These are phyloP conservation scores for Vicia faba DNA, from an alignment of 306 rosid genomes.

Conservation along the genomic window DNA sequence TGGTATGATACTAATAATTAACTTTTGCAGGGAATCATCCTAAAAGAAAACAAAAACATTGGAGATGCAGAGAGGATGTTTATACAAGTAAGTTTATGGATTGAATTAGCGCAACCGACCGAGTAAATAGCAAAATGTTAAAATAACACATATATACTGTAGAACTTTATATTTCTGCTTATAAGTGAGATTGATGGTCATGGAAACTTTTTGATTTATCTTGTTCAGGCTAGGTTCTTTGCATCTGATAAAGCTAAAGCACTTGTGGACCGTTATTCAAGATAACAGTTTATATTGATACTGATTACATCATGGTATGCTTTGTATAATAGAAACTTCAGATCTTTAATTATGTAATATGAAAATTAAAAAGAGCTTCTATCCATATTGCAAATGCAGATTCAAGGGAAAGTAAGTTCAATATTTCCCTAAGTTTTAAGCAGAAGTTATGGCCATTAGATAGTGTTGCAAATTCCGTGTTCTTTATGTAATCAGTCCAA, in stretches of 20 bases:
- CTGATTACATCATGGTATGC: constrained; percentile 4
- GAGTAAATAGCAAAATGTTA: constrained; percentile 1
- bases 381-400: neutral
- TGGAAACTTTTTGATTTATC: constrained; percentile 2
- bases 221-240: constrained; percentile 78
- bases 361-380: neutral
- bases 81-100: constrained; percentile 75
- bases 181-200: neutral
- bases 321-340: neutral
- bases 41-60: constrained; percentile 74
- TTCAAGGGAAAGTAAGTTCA: neutral
- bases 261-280: constrained; percentile 76
- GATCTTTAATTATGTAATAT: constrained; percentile 3
- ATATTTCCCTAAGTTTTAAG: neutral
- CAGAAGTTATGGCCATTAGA: neutral
- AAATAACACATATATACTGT: neutral
- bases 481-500: neutral
- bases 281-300: constrained; percentile 25
- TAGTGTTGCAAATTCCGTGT: neutral
- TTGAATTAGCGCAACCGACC: neutral
- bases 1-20: constrained; percentile 26
- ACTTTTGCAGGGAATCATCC: constrained; percentile 74
- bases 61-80: constrained; percentile 98
- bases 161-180: neutral
- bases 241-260: constrained; percentile 87